Conservation (phyloP, 495 filamentous ascomycete species). For the Podospora bellae-mahoneyi region DNA sequence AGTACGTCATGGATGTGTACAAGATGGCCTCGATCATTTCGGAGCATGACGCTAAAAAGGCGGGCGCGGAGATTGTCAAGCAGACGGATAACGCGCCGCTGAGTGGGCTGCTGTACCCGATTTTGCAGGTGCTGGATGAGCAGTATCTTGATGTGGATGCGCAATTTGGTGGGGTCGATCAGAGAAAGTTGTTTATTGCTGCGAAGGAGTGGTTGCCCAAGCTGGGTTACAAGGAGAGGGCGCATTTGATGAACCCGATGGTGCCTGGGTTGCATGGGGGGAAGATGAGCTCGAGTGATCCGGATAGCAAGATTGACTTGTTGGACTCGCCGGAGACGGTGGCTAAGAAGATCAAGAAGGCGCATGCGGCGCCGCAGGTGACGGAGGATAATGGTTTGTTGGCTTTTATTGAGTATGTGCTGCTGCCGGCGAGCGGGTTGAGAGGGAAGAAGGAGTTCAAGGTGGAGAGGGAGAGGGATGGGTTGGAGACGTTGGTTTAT, state of each 20-base stretch:
- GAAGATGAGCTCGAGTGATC: conserved; percentile 68
- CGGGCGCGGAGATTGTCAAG: conserved; percentile 91
- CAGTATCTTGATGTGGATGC: conserved; percentile 81
- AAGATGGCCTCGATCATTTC: conserved; percentile 52
- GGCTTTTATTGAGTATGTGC: conserved; percentile 76
- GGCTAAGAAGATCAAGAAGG: conserved; percentile 77
- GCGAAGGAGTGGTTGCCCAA: conserved; percentile 73
- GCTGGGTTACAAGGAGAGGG: conserved; percentile 69
- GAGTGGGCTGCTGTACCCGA: conserved; percentile 78
- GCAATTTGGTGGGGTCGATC: conserved; percentile 78
- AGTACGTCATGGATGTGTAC: conserved; percentile 77
- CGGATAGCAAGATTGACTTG: conserved; percentile 84
- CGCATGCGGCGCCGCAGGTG: conserved; percentile 67
- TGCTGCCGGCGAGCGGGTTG: conserved; percentile 65
- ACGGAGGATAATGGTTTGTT: conserved; percentile 84
- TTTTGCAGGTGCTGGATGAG: conserved; percentile 90
- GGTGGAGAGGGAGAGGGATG: conserved; percentile 59
- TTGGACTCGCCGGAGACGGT: conserved; percentile 72
- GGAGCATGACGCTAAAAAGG: conserved; percentile 74
- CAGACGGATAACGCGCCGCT: conserved; percentile 72
- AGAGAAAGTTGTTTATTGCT: conserved; percentile 83
- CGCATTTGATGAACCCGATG: conserved; percentile 90
- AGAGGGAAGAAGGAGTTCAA: conserved; percentile 50
- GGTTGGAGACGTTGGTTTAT: conserved; percentile 74
- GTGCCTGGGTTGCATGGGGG: conserved; percentile 77